phyloP scores from a whole-genome alignment of 345 rosid genomes.

The Tarenaya hassleriana region DNA sequence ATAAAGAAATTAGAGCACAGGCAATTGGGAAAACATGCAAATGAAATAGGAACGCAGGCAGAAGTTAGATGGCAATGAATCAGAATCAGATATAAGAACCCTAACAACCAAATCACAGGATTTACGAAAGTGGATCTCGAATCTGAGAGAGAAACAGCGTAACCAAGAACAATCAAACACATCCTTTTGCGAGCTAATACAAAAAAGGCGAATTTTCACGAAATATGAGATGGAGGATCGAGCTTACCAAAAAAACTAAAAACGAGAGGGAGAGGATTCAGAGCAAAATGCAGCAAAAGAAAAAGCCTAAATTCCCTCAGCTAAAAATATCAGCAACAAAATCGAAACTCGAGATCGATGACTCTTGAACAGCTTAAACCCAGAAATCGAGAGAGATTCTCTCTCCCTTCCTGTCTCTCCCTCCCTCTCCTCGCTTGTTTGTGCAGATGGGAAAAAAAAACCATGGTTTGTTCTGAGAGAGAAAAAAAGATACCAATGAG shows the following conservation, averaged over 20 bases:
- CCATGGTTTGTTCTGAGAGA: conserved; percentile 12
- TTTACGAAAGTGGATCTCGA: conserved; percentile 16
- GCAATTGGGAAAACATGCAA: too few relatives aligned
- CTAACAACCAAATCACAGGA: conserved; percentile 16
- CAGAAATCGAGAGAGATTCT: conserved; percentile 24
- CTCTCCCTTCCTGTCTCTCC: too few relatives aligned
- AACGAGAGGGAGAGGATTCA: not conserved
- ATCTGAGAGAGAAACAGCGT: conserved; percentile 6
- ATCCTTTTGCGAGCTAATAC: conserved; percentile 7
- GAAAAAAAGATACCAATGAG: not conserved
- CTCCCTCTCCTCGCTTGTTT: conserved; percentile 21
- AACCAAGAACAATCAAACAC: conserved; percentile 2
- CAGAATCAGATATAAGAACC: conserved; percentile 22
- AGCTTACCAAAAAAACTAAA: conserved; percentile 27
- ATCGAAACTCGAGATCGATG: conserved; percentile 18
- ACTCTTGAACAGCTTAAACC: conserved; percentile 31
- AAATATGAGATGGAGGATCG: conserved; percentile 9
- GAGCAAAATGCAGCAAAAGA: conserved; percentile 18
- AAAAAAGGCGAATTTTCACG: not conserved
- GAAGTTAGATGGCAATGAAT: conserved; percentile 17
- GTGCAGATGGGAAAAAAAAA: conserved; percentile 15
- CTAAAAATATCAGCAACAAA: not conserved
- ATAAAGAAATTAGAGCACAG: not conserved
- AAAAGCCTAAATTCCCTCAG: conserved; percentile 9
- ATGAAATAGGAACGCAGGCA: conserved; percentile 7